Conservation (phyloP, 805 yeast species). For the Nakazawaea molendinolei region DNA sequence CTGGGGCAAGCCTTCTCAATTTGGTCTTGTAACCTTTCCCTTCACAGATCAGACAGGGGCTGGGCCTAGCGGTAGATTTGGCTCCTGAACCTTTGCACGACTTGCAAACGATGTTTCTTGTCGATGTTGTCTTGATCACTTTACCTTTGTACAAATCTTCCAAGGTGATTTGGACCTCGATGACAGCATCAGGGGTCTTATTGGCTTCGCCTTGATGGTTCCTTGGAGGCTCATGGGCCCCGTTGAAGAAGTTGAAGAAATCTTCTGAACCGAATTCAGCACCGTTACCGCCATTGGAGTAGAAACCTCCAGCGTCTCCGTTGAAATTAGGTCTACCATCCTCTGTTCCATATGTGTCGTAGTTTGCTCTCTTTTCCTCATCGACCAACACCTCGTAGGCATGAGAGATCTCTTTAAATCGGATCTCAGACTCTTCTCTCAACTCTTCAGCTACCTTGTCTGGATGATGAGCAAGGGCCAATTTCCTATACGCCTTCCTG, state of each 20-base stretch:
- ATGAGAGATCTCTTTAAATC: slow-evolving; percentile 75
- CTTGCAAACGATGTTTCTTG: slow-evolving; percentile 67
- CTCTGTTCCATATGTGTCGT: slow-evolving; percentile 48
- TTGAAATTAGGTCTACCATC: slow-evolving; percentile 23
- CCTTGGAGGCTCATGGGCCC: slow-evolving; percentile 17
- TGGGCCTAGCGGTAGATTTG: slow-evolving; percentile 45
- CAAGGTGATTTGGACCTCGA: slow-evolving; percentile 57
- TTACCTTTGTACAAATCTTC: slow-evolving; percentile 80
- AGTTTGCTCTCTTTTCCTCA: slow-evolving; percentile 50
- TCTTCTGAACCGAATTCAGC: slow-evolving; percentile 62
- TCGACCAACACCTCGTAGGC: slow-evolving; percentile 84
- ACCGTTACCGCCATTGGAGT: slow-evolving; percentile 32
- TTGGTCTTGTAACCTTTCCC: slow-evolving; percentile 64
- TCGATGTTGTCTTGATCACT: slow-evolving; percentile 63
- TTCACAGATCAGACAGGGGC: slow-evolving; percentile 56
- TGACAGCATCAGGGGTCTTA: slow-evolving; percentile 59
- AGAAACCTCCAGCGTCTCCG: slow-evolving; percentile 16
- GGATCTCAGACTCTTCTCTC: slow-evolving; percentile 64
- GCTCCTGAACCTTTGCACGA: slow-evolving; percentile 76
- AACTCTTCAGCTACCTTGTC: slow-evolving; percentile 67
- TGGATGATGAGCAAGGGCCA: slow-evolving; percentile 83
- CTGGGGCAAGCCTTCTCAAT: slow-evolving; percentile 64
- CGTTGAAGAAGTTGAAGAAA: slow-evolving; percentile 64
- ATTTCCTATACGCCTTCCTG: slow-evolving; percentile 74
- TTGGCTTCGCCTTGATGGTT: slow-evolving; percentile 16